These are phyloP conservation scores for Candida sp. DNA, from an alignment of 1,139 yeast species.

Conservation along the genomic window DNA sequence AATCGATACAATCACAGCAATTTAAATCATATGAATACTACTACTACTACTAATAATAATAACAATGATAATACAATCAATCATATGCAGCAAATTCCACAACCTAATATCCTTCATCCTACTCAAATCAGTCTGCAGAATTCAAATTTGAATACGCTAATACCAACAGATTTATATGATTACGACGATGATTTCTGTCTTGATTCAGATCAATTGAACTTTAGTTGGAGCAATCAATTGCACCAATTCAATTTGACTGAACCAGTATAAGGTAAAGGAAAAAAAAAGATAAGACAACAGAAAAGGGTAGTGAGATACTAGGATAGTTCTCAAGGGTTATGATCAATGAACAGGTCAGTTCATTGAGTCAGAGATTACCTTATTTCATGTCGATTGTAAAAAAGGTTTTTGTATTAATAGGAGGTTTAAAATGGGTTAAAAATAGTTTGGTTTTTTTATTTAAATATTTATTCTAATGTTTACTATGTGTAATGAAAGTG, in stretches of 20 bases:
- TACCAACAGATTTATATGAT: constrained; percentile 17
- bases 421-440: constrained; percentile 5
- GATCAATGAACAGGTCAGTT: too few species aligned
- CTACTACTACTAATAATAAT: background rate
- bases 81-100: constrained; percentile 1
- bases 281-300: too few species aligned
- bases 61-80: constrained; percentile 2
- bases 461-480: constrained; percentile 11
- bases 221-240: background rate
- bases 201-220: constrained; percentile 41
- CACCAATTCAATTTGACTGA: constrained; percentile 1
- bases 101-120: background rate
- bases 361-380: too few species aligned
- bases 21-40: background rate
- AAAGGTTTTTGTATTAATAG: constrained; percentile 3
- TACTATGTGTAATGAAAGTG: constrained; percentile 1
- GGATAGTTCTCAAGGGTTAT: background rate
- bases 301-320: too few species aligned
- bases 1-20: constrained; percentile 7
- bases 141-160: background rate
- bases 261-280: constrained; percentile 1
- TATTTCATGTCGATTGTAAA: background rate
- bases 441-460: constrained; percentile 7
- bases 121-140: constrained; percentile 4
- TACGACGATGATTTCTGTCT: constrained; percentile 47